Percentiles rank a stretch among this genome's conserved stretches.
Conservation (phyloP, 345 rosid genomes). For the Euclidium syriacum region DNA sequence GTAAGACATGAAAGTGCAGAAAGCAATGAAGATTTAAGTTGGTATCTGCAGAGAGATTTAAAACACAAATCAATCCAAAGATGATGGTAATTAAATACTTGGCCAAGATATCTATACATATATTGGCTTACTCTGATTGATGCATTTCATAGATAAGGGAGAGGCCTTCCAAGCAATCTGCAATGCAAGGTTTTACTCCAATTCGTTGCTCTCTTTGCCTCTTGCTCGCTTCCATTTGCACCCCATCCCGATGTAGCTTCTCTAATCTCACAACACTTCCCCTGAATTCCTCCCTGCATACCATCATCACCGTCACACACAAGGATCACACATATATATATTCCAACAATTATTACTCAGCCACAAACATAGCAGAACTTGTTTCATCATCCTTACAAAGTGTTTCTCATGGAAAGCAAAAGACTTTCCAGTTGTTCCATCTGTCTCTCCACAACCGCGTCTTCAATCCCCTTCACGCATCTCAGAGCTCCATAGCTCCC, state of each 20-base stretch:
- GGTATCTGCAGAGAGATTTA: constrained; percentile 38
- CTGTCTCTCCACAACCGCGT: constrained; percentile 57
- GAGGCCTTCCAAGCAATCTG: constrained; percentile 74
- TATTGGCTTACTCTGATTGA: constrained; percentile 50
- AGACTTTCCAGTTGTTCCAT: constrained; percentile 56
- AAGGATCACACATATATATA: neutral
- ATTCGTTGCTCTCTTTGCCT: constrained; percentile 47
- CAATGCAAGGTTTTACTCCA: constrained; percentile 67
- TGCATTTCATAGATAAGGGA: constrained; percentile 63
- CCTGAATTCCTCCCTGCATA: constrained; percentile 64
- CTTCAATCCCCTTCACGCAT: constrained; percentile 45
- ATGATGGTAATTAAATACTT: neutral
- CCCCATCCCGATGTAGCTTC: constrained; percentile 48
- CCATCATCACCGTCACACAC: neutral
- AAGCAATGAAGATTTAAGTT: constrained; percentile 58
- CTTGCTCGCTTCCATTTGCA: constrained; percentile 41
- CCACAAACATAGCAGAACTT: neutral
- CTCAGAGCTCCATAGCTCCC: constrained; percentile 53
- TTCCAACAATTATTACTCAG: neutral
- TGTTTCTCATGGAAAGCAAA: constrained; percentile 52
- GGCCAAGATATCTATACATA: too few relatives aligned
- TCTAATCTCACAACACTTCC: constrained; percentile 49
- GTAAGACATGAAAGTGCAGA: constrained; percentile 59
- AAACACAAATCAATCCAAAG: neutral
- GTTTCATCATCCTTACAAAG: constrained; percentile 51